Percentiles rank a stretch among this genome's conserved stretches.
phyloP scores from a whole-genome alignment of 768 basidiomycete genomes.

The Coprinopsis cinerea region DNA sequence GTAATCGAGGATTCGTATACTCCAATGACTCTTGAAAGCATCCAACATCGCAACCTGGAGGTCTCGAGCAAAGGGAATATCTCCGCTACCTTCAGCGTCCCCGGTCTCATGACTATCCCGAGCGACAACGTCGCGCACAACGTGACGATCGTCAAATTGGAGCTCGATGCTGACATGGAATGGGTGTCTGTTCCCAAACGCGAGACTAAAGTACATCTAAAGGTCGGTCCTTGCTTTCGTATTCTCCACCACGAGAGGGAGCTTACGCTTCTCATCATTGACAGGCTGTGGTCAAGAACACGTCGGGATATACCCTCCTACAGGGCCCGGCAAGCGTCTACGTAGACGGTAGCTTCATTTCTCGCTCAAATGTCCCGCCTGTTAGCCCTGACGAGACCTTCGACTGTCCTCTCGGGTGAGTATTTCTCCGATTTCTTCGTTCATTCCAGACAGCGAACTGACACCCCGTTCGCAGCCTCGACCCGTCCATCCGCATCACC shows the following conservation, averaged over 20 bases:
- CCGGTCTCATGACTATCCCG: constrained; percentile 36
- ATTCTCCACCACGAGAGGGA: background rate
- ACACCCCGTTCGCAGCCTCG: constrained; percentile 21
- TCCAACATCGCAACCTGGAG: constrained; percentile 17
- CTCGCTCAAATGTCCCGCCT: constrained; percentile 35
- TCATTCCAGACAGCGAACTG: background rate
- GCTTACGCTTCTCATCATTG: background rate
- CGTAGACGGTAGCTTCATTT: constrained; percentile 51
- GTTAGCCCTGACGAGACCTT: constrained; percentile 40
- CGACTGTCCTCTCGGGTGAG: constrained; percentile 40
- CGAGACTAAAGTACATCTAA: constrained; percentile 33
- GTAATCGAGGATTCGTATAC: background rate
- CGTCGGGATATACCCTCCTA: constrained; percentile 47
- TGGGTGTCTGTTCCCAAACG: constrained; percentile 38
- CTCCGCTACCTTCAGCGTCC: constrained; percentile 35
- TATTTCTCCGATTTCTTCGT: background rate
- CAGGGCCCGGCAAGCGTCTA: constrained; percentile 43
- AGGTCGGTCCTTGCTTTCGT: constrained; percentile 19
- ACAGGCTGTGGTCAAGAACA: constrained; percentile 46
- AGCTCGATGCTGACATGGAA: constrained; percentile 32
- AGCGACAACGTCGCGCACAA: constrained; percentile 35
- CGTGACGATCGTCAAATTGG: constrained; percentile 33
- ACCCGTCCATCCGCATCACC: constrained; percentile 34
- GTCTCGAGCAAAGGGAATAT: constrained; percentile 33
- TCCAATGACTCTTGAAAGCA: no score